Evolutionary conservation across 192 early-diverging fungal genomes (phyloP).

Genomic region (Coemansia sp.): DNA sequence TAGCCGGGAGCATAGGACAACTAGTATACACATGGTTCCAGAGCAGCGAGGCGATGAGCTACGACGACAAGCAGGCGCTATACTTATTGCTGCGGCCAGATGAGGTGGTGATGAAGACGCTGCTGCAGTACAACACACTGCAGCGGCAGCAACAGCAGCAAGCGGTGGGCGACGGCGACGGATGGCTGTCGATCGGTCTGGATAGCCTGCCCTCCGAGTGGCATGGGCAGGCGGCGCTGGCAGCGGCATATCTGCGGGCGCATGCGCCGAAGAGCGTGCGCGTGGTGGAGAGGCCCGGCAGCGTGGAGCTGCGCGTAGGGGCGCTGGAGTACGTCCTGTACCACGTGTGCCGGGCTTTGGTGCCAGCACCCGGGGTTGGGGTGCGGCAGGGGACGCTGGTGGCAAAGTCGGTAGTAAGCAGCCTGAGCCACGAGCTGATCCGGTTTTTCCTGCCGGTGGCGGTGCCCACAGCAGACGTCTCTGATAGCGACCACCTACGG

Average conservation of each 20-base stretch:
- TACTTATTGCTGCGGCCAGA: constrained; percentile 40
- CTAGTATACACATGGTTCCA: constrained; percentile 45
- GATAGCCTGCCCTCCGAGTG: constrained; percentile 32
- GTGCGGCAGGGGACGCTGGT: constrained; percentile 14
- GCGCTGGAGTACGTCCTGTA: constrained; percentile 41
- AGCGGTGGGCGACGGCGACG: not conserved
- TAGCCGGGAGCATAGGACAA: constrained; percentile 18
- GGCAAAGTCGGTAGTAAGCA: constrained; percentile 9
- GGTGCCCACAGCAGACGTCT: constrained; percentile 12
- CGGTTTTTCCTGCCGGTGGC: constrained; percentile 39
- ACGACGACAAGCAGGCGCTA: constrained; percentile 29
- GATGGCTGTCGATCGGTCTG: constrained; percentile 1
- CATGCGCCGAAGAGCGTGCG: not conserved
- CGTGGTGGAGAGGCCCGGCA: not conserved
- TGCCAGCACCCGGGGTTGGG: constrained; percentile 8
- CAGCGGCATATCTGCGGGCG: not conserved
- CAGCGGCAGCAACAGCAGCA: constrained; percentile 18
- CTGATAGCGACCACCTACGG: constrained; percentile 1
- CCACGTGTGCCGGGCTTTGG: constrained; percentile 37
- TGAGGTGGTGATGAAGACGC: constrained; percentile 32
- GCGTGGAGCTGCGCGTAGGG: constrained; percentile 13
- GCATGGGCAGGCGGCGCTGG: not conserved
- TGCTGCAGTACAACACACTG: constrained; percentile 46
- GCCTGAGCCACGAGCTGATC: constrained; percentile 37
- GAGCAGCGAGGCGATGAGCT: constrained; percentile 32